These are phyloP conservation scores for Paraphaeosphaeria minitans DNA, from an alignment of 2,329 filamentous ascomycete species.

Conservation along the genomic window DNA sequence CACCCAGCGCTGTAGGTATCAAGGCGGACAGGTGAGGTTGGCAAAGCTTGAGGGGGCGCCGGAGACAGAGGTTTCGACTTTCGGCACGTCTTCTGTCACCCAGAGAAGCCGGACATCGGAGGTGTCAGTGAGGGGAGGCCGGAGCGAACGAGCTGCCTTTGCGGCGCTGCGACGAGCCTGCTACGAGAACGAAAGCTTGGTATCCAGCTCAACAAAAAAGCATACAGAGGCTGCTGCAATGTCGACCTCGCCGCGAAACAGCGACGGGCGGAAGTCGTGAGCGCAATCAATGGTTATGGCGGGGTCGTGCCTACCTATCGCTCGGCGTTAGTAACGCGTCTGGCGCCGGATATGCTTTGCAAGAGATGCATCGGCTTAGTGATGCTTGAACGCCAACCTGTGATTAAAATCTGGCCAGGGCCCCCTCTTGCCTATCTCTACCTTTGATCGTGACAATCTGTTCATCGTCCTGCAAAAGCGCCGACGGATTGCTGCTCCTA, in stretches of 20 bases:
- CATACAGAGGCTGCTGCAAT: not conserved
- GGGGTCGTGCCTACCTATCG: slow-evolving; percentile 31
- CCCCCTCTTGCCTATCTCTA: slow-evolving; percentile 22
- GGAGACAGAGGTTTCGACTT: not conserved
- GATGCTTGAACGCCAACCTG: slow-evolving; percentile 36
- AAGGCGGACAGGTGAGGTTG: not conserved
- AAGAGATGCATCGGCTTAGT: slow-evolving; percentile 40
- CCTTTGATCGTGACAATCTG: slow-evolving; percentile 11
- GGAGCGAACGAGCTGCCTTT: slow-evolving; percentile 14
- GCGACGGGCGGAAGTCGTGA: slow-evolving; percentile 7
- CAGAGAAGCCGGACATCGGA: slow-evolving; percentile 23
- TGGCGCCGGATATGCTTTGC: slow-evolving; percentile 43
- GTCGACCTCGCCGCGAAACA: slow-evolving; percentile 6
- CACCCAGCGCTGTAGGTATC: too few relatives aligned
- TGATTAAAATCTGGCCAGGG: slow-evolving; percentile 27
- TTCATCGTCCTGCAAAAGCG: slow-evolving; percentile 18
- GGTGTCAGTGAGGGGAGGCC: slow-evolving; percentile 25
- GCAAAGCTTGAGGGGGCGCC: not conserved
- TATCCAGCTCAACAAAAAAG: not conserved
- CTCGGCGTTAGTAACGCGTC: slow-evolving; percentile 38
- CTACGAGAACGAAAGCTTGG: slow-evolving; percentile 17
- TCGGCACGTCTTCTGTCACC: not conserved
- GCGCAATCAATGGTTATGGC: slow-evolving; percentile 18
- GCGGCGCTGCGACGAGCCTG: slow-evolving; percentile 25
- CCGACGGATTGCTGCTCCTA: slow-evolving; percentile 26